Percentiles rank a stretch among this genome's conserved stretches.
These are phyloP conservation scores for Viridothelium virens DNA, from an alignment of 495 filamentous ascomycete genomes.

Conservation along the genomic window DNA sequence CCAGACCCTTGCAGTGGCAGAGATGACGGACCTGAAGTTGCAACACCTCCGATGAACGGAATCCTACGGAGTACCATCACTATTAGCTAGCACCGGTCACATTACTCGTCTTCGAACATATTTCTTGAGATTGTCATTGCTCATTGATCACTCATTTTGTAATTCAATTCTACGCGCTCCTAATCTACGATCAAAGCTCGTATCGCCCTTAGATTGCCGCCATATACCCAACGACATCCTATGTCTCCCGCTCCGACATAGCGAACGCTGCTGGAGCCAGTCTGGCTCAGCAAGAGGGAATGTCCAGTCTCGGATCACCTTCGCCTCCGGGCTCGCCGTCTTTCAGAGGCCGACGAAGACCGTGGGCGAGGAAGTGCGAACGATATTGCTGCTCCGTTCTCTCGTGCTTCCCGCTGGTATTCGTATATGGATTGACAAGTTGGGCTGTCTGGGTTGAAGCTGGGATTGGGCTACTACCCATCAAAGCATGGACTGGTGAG, in stretches of 20 bases:
- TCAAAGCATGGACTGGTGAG: slow-evolving; percentile 63
- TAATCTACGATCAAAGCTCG: background rate
- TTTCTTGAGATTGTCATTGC: background rate
- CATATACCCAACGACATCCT: background rate
- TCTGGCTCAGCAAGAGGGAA: slow-evolving; percentile 2
- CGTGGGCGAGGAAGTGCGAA: slow-evolving; percentile 70
- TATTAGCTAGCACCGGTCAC: background rate
- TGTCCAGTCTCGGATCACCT: slow-evolving; percentile 42
- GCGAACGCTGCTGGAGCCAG: background rate
- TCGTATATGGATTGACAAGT: slow-evolving; percentile 80
- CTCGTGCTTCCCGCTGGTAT: slow-evolving; percentile 79
- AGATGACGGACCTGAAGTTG: too few relatives aligned
- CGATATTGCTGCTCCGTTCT: slow-evolving; percentile 71
- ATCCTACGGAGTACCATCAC: too few relatives aligned
- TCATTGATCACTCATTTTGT: background rate
- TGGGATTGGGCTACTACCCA: slow-evolving; percentile 56
- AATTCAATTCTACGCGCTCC: background rate
- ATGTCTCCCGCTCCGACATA: background rate
- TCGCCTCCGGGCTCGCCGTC: slow-evolving; percentile 38
- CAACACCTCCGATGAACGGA: too few relatives aligned
- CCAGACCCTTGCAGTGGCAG: too few relatives aligned
- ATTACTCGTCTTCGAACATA: background rate
- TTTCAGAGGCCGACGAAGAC: slow-evolving; percentile 35
- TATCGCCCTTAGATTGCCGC: background rate
- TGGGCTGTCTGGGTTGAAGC: slow-evolving; percentile 89